Conservation (phyloP, 2,329 filamentous ascomycete genomes). For the Aspergillus amoenus region DNA sequence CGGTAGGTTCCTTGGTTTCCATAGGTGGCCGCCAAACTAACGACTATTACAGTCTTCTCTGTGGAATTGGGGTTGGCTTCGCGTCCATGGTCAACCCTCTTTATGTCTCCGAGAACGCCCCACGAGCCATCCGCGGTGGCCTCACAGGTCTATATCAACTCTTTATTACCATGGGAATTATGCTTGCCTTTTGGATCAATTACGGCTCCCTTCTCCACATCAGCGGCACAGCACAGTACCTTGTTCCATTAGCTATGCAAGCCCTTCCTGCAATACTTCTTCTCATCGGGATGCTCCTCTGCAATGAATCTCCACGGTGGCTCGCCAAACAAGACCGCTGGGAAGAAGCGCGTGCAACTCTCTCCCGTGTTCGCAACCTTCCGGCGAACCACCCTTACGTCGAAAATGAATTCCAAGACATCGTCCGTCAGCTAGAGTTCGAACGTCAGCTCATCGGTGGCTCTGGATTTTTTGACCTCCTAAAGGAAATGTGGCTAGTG, state of each 20-base stretch:
- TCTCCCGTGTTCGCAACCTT: constrained; percentile 59
- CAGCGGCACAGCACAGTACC: constrained; percentile 39
- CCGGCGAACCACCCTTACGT: constrained; percentile 54
- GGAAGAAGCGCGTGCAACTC: constrained; percentile 60
- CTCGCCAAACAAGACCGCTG: constrained; percentile 67
- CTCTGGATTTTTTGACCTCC: constrained; percentile 1
- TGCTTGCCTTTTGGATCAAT: constrained; percentile 54
- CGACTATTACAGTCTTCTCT: constrained; percentile 2
- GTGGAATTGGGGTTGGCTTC: constrained; percentile 44
- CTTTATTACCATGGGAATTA: constrained; percentile 50
- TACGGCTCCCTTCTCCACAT: constrained; percentile 54
- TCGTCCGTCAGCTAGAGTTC: constrained; percentile 37
- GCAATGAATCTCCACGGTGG: constrained; percentile 67
- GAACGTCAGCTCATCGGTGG: constrained; percentile 10
- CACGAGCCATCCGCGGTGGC: constrained; percentile 59
- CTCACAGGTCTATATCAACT: constrained; percentile 62
- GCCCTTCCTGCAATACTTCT: constrained; percentile 62
- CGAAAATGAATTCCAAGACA: constrained; percentile 61
- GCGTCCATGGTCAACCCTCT: constrained; percentile 60
- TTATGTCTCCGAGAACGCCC: constrained; percentile 62
- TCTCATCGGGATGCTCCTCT: constrained; percentile 60
- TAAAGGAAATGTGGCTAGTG: constrained; percentile 38
- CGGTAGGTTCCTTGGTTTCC: constrained; percentile 43
- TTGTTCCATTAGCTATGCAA: constrained; percentile 64
- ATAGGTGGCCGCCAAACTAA: not conserved